Evolutionary conservation across 2,329 filamentous ascomycete genomes (phyloP).

Genomic region (Ophiobolus disseminans): DNA sequence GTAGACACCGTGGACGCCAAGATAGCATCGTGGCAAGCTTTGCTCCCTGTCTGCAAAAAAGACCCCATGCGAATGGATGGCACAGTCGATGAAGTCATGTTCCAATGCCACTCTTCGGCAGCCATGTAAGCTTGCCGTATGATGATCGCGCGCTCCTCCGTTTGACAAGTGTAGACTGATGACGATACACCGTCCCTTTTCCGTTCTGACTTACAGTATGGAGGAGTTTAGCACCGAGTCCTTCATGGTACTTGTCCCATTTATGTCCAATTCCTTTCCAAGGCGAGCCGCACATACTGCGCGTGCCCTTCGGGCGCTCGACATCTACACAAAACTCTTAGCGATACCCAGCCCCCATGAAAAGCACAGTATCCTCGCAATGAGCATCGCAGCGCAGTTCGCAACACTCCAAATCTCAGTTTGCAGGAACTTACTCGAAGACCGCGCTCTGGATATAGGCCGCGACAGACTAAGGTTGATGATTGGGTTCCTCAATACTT

Average conservation of each 20-base stretch:
- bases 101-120: constrained; percentile 81
- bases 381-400: constrained; percentile 33
- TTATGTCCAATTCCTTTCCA: constrained; percentile 54
- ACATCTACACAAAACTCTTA: constrained; percentile 75
- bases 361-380: constrained; percentile 63
- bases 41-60: constrained; percentile 74
- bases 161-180: constrained; percentile 25
- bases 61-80: constrained; percentile 72
- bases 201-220: constrained; percentile 38
- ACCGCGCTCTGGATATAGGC: constrained; percentile 67
- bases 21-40: constrained; percentile 75
- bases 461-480: constrained; percentile 78
- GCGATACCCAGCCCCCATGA: constrained; percentile 75
- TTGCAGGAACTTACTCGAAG: constrained; percentile 58
- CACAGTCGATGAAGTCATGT: constrained; percentile 83
- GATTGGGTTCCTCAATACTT: constrained; percentile 72
- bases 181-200: constrained; percentile 50
- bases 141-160: background rate
- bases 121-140: constrained; percentile 43
- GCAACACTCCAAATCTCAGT: constrained; percentile 61
- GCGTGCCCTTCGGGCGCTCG: constrained; percentile 78
- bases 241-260: constrained; percentile 63
- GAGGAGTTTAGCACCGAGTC: constrained; percentile 54
- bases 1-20: constrained; percentile 71
- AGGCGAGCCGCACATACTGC: constrained; percentile 67